Evolutionary conservation across 2,329 filamentous ascomycete genomes (phyloP), one percentile per base, ranked within the genome.

Genomic region (Phialemonium atrogriseum): DNA sequence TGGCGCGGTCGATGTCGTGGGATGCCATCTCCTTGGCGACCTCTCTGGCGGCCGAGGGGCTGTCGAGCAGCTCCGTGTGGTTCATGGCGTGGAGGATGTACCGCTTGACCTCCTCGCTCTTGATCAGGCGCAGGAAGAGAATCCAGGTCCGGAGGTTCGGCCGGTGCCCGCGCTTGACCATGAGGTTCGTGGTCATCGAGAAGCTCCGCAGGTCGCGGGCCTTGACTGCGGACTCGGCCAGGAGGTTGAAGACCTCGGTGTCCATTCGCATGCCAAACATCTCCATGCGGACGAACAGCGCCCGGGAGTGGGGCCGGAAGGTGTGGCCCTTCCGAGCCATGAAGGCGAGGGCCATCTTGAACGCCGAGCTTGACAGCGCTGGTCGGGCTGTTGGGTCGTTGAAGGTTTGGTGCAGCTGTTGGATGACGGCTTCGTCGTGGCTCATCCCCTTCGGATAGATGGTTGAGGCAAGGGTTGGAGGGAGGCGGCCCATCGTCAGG

Each of bases 41-140:
- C 8, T 47, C 48, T 7, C 51, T 52, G 7, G 59, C 49, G 2
- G 56, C 57, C 1, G 43, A 42, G 0, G 51, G 48, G 15, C 58
- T 52, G 7, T 55, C 45, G 24, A 72, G 52, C 29, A 70, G 52
- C 15, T 60, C 61, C 12, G 59, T 51, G 21, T 57, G 48, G 33
- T 63, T 53, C 66, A 73, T 71, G 35, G 55, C 52, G 10, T 58
- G 55, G 18, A 72, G 46, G 18, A 68, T 51, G 40, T 65, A 61
- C 15, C 60, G 58, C 31, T 59, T 56, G 30, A 66, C 60, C n/a
- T 72, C 65, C 46, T 79, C 75, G 9, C 68, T 69, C 49, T 73
- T 69, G 35, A 81, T 69, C 26, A 72, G 54, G n/a, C 54, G 49
- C 12, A 73, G 49, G 36, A 70, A 66, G 4, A 64, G 51, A 3